Percentiles rank a stretch among this genome's conserved stretches.
Conservation (phyloP, 495 filamentous ascomycete species). For the Talaromyces ruber region DNA sequence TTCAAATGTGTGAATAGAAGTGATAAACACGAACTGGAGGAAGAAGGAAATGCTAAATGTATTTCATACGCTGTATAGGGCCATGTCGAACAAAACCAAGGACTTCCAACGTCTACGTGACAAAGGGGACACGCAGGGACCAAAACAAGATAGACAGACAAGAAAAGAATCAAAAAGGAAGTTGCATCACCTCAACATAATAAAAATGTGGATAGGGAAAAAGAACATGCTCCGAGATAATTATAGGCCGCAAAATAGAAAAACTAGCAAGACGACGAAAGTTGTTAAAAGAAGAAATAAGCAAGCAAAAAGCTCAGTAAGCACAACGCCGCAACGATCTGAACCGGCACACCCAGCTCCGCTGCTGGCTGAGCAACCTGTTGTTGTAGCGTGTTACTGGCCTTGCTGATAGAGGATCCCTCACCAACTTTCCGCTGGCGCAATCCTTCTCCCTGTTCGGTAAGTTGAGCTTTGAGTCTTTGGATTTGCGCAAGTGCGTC, state of each 20-base stretch:
- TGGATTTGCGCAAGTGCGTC: constrained; percentile 70
- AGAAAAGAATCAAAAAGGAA: neutral
- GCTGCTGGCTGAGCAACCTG: constrained; percentile 37
- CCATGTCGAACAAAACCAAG: neutral
- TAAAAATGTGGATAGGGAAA: neutral
- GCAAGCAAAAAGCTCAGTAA: constrained; percentile 85
- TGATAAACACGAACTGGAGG: neutral
- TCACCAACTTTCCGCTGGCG: constrained; percentile 1
- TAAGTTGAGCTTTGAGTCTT: constrained; percentile 57
- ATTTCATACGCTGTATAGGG: neutral
- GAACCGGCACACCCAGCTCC: constrained; percentile 75
- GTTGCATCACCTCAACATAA: neutral
- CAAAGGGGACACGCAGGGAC: neutral
- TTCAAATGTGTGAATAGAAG: neutral
- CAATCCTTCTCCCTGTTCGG: constrained; percentile 44
- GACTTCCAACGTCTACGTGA: neutral
- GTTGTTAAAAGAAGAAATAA: constrained; percentile 83
- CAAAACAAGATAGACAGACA: neutral
- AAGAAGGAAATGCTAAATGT: neutral
- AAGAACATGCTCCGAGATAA: neutral
- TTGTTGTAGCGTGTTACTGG: constrained; percentile 31
- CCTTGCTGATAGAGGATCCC: constrained; percentile 20
- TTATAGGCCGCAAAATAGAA: constrained; percentile 10
- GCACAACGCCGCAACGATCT: constrained; percentile 75
- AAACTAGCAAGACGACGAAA: constrained; percentile 13